Percentiles rank a stretch among this genome's conserved stretches.
phyloP scores from a whole-genome alignment of 495 filamentous ascomycete genomes.

The Staphylotrichum longicolle region DNA sequence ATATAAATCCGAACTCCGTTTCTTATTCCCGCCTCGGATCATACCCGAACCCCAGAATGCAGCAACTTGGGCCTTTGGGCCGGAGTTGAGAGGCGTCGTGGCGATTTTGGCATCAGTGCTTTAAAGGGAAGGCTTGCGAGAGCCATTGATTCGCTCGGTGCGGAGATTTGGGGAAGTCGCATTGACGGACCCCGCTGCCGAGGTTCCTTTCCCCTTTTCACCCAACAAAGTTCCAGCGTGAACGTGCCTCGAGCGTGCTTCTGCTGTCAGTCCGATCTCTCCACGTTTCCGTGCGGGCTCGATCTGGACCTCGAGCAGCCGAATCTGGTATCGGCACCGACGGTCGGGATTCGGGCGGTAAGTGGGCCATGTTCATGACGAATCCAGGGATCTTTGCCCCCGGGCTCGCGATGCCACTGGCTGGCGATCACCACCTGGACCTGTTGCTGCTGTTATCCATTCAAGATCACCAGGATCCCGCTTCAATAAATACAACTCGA shows the following conservation, averaged over 20 bases:
- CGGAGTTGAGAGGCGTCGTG: background rate
- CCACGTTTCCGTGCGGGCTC: too few species aligned
- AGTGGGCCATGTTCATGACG: constrained; percentile 3
- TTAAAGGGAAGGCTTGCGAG: constrained; percentile 14
- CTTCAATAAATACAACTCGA: background rate
- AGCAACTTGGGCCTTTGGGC: too few species aligned
- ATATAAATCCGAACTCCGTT: too few species aligned
- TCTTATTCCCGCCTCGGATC: too few species aligned
- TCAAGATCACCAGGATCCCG: too few species aligned
- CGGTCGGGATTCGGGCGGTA: background rate
- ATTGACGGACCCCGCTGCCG: background rate
- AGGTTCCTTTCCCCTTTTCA: background rate
- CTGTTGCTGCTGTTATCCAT: too few species aligned
- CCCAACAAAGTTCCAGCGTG: background rate
- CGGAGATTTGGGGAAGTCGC: background rate
- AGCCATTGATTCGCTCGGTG: background rate
- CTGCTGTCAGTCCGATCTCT: too few species aligned
- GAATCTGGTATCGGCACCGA: background rate
- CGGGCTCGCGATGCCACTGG: too few species aligned
- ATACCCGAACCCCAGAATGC: background rate
- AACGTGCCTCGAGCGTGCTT: background rate
- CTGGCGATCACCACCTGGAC: too few species aligned
- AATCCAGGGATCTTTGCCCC: background rate
- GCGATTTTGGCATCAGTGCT: background rate
- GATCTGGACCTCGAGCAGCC: background rate